Evolutionary conservation across 352 stramenopile species (phyloP).

Genomic region (Pythium biforme): DNA sequence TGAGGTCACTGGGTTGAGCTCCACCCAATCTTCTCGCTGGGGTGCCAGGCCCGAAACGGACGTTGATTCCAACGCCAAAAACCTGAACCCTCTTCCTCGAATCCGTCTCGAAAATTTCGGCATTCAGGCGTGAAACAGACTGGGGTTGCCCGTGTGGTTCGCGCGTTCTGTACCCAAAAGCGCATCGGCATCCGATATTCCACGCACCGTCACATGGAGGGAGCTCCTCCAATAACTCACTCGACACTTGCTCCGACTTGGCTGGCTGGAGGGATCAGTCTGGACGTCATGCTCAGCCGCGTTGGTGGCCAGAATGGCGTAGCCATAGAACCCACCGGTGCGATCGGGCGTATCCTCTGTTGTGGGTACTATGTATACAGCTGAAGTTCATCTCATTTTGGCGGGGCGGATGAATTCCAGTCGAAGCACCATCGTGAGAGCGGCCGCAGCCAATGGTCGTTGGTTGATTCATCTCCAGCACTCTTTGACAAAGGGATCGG

Average conservation of each 20-base stretch:
- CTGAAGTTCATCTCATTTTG: not conserved
- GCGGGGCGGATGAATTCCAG: not conserved
- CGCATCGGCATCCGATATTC: too few species aligned
- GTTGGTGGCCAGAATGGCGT: not conserved
- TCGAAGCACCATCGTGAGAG: not conserved
- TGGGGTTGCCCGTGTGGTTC: not conserved
- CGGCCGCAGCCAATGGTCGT: not conserved
- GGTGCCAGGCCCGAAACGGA: not conserved
- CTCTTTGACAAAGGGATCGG: constrained; percentile 5
- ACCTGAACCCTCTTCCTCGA: not conserved
- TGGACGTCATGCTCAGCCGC: not conserved
- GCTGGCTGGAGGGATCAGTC: not conserved
- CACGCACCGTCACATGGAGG: not conserved
- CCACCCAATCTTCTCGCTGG: not conserved
- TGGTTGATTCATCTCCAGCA: constrained; percentile 1
- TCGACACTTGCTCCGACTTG: not conserved
- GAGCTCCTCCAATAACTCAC: too few species aligned
- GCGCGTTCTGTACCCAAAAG: not conserved
- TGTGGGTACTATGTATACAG: not conserved
- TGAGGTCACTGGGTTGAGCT: not conserved
- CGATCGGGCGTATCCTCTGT: not conserved
- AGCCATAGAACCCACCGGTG: not conserved
- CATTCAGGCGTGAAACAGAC: not conserved
- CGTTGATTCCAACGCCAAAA: not conserved
- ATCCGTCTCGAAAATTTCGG: not conserved